Evolutionary conservation across 805 yeast species (phyloP), one percentile per base, ranked within the genome.

Genomic region (Myxozyma mucilagina): DNA sequence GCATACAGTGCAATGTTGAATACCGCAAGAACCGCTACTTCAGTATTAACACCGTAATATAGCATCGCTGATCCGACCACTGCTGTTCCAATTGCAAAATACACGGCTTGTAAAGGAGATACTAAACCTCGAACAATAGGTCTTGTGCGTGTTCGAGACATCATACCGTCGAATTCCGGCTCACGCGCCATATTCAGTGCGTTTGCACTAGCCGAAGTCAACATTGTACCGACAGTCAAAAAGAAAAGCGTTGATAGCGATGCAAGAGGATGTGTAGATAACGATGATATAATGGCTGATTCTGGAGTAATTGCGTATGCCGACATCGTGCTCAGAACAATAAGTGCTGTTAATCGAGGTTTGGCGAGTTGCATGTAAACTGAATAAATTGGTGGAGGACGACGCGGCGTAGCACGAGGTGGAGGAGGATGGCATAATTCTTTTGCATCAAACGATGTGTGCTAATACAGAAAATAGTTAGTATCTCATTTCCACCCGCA

Each of bases 141-240:
- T 70, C 99, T 80, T 4, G 86, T 82, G 9, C 87, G 83, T 0
- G 99, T 94, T 71, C 99, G 80, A 3, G 86, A 82, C 99, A 94
- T 94, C 71, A 82, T 81, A 50, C 82, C 80, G 71, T 94, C 99
- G 71, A 85, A 94, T 20, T 84, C 87, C 1, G 97, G 97, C 74
- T 94, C 99, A 67, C 99, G 79, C 1, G 91, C 98, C 96, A 92
- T 93, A 71, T 94, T 94, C 51, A 94, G 90, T 3, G 98, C 96
- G 75, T 94, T 94, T 1, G 99, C 99, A 1, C 97, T 86, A 10
- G 96, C 96, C 0, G 97, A 90, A 66, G 94, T 84, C 38, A 94
- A 75, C 0, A 93, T 83, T 0, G 97, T 94, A 14, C 99, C 99
- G 0, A 81, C 74, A 0, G 97, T 89, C 36, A 94, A 78, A 67